Base-by-base conservation (phyloP, 371 early-diverging fungal species). In the Saksenaea vasiformis region DNA sequence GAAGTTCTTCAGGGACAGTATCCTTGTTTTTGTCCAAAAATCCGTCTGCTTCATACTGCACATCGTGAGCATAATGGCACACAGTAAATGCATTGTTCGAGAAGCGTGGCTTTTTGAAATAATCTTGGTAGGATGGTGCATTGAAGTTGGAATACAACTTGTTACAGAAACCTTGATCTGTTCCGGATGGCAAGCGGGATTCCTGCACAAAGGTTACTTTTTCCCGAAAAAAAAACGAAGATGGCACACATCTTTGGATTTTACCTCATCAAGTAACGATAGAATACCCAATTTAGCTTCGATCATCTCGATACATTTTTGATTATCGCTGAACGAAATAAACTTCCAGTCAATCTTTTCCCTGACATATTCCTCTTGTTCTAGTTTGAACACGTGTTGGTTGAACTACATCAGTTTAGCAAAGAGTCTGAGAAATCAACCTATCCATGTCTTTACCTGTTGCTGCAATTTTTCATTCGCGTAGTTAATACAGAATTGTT, bases 1-100 rank as follows among this genome's bases (percentile, higher is more conserved):
- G 71, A 62, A 93, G 85, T 73, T 98, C 98, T 56, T 98, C 98
- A 53, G 95, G 93, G 36, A 98, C 95, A 24, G 97, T 94, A 78
- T 99, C 99, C 81, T 94, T 95, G 82, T 99, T 99, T 85, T 99
- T 99, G 64, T 96, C 95, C 44, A 99, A 85, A 83, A 99, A 99
- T 11, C 95, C 96, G 26, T 96, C 95, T 28, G 91, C 86, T 65
- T 90, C 90, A 67, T 98, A 98, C 55, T 90, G 86, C 26, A 98
- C 98, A 66, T 90, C 87, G 62, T 93, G 89, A 53, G 98, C 98
- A 74, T 96, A 98, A 75, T 98, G 98, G 19, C 87, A 85, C 43
- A 98, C 80, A 7, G 91, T 90, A 69, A 98, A 98, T 27, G 89
- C 90, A 19, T 73, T 76, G 65, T 87, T 82, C 62, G 87, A 91